Evolutionary conservation across 805 yeast genomes (phyloP), one percentile per base, ranked within the genome.

Genomic region (Helenozyma baotianmanensis): DNA sequence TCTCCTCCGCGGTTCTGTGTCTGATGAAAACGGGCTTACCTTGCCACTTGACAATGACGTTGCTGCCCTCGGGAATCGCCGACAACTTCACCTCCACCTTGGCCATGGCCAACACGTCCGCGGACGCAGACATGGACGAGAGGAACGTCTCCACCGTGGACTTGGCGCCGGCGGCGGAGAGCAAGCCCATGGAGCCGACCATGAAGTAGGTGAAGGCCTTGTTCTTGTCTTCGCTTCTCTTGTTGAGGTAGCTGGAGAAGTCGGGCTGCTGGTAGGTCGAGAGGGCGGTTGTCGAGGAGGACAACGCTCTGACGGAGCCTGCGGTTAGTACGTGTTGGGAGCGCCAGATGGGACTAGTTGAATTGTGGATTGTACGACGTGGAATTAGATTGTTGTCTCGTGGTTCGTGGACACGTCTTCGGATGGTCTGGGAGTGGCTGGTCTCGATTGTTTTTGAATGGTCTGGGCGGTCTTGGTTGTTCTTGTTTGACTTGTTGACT

Each of bases 1-100:
- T 89, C 74, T 92, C 99, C 42, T 73, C 78, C 28, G 76, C 68
- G 28, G 98, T 89, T 79, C 99, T 84, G 78, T 92, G 99, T 78
- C 99, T 90, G 65, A 92, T 88, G 72, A 92, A 92, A 48, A 92
- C 96, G 48, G 99, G 99, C 76, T 92, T 92, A 71, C 99, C 99
- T 71, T 94, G 96, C 99, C 99, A 92, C 72, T 92, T 92, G 51
- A 92, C 95, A 58, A 92, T 86, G 47, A 92, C 94, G 68, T 92
- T 92, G 76, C 90, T 90, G 68, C 97, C 97, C 63, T 82, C 87
- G 55, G 99, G 99, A 47, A 92, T 87, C 44, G 86, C 83, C 37
- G 82, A 78, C 55, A 92, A 80, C 62, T 85, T 89, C 51, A 92
- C 96, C 74, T 92, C 98, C 54, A 90, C 96, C 74, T 92, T 92